These are phyloP conservation scores for Tremellales sp. DNA, from an alignment of 1,284 basidiomycete genomes.

Conservation along the genomic window DNA sequence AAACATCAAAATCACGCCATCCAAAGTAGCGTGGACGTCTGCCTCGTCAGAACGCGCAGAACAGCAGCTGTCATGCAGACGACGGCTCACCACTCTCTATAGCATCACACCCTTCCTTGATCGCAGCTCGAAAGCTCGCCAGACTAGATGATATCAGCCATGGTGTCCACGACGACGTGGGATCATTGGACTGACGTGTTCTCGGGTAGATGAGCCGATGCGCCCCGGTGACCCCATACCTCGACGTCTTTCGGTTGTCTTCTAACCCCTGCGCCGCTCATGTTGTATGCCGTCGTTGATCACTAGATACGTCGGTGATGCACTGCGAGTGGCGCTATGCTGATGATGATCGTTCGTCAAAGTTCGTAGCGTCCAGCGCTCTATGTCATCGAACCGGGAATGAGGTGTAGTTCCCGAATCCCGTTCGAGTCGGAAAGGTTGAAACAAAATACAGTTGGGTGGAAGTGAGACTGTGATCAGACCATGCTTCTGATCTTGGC, in stretches of 20 bases:
- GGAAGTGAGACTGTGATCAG: too few relatives aligned
- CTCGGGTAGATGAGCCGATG: constrained; percentile 55
- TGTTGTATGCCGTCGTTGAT: too few relatives aligned
- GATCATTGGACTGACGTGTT: constrained; percentile 37
- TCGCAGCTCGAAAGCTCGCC: constrained; percentile 87
- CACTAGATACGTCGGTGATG: too few relatives aligned
- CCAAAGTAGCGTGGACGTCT: constrained; percentile 94
- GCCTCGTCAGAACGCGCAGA: constrained; percentile 23
- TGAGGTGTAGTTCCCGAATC: too few relatives aligned
- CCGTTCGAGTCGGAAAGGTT: too few relatives aligned
- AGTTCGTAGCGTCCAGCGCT: too few relatives aligned
- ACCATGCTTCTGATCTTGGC: too few relatives aligned
- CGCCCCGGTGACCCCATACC: constrained; percentile 93
- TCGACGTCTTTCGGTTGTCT: constrained; percentile 51
- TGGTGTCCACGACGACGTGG: background rate
- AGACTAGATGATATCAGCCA: constrained; percentile 54
- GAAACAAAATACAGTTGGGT: too few relatives aligned
- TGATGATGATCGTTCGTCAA: too few relatives aligned
- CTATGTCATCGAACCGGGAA: too few relatives aligned
- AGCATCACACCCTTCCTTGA: constrained; percentile 85
- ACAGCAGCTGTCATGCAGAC: background rate
- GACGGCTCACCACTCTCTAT: constrained; percentile 65
- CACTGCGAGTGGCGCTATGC: too few relatives aligned
- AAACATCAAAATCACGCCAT: constrained; percentile 92
- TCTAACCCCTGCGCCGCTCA: too few relatives aligned